These are phyloP conservation scores for Caloboletus firmus DNA, from an alignment of 1,284 basidiomycete genomes.

Conservation along the genomic window DNA sequence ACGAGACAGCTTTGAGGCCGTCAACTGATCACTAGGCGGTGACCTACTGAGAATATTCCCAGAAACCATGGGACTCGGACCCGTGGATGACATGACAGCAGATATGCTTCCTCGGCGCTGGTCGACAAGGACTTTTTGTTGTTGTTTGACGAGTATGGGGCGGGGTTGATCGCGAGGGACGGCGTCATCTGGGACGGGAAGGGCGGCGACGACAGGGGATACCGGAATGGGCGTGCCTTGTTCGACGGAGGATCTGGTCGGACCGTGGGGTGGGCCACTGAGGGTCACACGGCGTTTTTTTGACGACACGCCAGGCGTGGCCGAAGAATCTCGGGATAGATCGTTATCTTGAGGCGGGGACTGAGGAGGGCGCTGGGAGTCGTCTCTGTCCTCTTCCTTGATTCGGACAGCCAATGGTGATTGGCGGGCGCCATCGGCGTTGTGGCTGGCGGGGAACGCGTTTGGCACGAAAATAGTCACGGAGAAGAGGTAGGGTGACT, in stretches of 20 bases:
- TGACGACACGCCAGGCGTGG: constrained; percentile 47
- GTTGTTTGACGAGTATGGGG: constrained; percentile 64
- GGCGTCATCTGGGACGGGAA: constrained; percentile 60
- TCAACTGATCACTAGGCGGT: constrained; percentile 33
- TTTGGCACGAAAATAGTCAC: constrained; percentile 22
- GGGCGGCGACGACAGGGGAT: constrained; percentile 65
- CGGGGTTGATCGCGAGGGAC: constrained; percentile 59
- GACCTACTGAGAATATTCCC: constrained; percentile 22
- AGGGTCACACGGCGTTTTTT: constrained; percentile 73
- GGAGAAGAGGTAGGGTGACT: constrained; percentile 21
- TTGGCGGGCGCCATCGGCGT: constrained; percentile 36
- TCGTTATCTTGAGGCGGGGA: constrained; percentile 27
- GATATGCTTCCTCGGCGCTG: constrained; percentile 61
- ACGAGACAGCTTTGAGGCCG: constrained; percentile 27
- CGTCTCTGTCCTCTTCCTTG: constrained; percentile 63
- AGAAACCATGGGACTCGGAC: constrained; percentile 23
- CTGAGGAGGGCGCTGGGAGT: constrained; percentile 37
- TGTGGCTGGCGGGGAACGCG: constrained; percentile 26
- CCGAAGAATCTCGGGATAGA: constrained; percentile 32
- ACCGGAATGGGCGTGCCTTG: constrained; percentile 53
- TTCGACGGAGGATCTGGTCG: constrained; percentile 44
- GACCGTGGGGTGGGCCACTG: constrained; percentile 57
- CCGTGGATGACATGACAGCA: constrained; percentile 37
- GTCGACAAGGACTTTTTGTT: constrained; percentile 68
- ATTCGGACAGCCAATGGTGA: constrained; percentile 52